Percentiles rank a stretch among this genome's conserved stretches.
Conservation (phyloP, 2,329 filamentous ascomycete genomes). For the Pseudogymnoascus verrucosus region DNA sequence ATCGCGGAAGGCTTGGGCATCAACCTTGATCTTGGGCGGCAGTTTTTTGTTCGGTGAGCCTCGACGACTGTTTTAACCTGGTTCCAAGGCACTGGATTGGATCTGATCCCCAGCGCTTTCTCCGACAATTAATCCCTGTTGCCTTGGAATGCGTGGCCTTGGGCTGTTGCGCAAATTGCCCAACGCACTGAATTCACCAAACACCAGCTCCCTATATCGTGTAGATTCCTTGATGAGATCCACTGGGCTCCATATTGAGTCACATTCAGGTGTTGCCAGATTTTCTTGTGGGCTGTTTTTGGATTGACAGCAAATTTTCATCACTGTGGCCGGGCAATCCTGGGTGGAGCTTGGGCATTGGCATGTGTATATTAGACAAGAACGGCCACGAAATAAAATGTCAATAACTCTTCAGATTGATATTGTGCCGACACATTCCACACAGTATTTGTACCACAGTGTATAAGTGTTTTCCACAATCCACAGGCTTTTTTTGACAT, state of each 20-base stretch:
- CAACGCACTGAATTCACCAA: not conserved
- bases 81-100: conserved; percentile 1
- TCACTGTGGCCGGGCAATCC: not conserved
- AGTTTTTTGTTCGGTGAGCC: not conserved
- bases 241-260: conserved; percentile 6
- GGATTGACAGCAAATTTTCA: not conserved
- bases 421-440: not conserved
- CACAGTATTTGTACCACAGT: conserved; percentile 4
- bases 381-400: conserved; percentile 7
- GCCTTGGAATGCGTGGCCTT: not conserved
- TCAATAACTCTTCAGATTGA: not conserved
- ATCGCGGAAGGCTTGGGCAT: conserved; percentile 9
- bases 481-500: not conserved
- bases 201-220: not conserved
- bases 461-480: conserved; percentile 9
- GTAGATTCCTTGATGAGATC: not conserved
- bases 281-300: not conserved
- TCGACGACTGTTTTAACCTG: not conserved
- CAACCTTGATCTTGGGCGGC: conserved; percentile 7
- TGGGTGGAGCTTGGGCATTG: not conserved
- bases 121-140: not conserved
- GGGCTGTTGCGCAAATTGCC: not conserved
- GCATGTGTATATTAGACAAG: conserved; percentile 3
- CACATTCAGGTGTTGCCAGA: conserved; percentile 4
- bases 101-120: not conserved